Conservation (phyloP, 371 early-diverging fungal species). For the Paraphysoderma sedebokerense region DNA sequence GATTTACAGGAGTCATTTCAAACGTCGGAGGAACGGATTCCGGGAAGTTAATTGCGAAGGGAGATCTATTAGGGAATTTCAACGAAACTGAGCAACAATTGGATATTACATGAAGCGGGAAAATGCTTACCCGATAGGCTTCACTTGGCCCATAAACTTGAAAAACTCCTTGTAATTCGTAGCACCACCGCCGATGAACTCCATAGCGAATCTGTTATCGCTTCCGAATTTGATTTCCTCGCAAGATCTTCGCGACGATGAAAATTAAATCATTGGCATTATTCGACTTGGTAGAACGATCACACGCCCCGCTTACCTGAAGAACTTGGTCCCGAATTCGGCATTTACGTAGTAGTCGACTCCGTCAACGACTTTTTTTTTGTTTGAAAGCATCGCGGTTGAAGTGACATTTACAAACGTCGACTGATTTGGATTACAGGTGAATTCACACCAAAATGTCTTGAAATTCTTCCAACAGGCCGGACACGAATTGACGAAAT, state of each 20-base stretch:
- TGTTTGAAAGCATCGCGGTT: slow-evolving; percentile 8
- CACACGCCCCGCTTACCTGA: slow-evolving; percentile 19
- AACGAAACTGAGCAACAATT: too few relatives aligned
- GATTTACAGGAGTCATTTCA: slow-evolving; percentile 18
- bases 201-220: slow-evolving; percentile 50
- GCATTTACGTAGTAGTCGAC: slow-evolving; percentile 41
- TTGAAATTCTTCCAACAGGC: slow-evolving; percentile 60
- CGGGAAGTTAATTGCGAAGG: slow-evolving; percentile 52
- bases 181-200: slow-evolving; percentile 56
- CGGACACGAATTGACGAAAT: slow-evolving; percentile 45
- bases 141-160: slow-evolving; percentile 34
- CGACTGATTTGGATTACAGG: slow-evolving; percentile 51
- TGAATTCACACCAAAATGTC: slow-evolving; percentile 51
- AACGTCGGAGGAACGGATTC: slow-evolving; percentile 6
- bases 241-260: slow-evolving; percentile 15
- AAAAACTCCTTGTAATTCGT: slow-evolving; percentile 46
- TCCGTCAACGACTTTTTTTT: slow-evolving; percentile 22
- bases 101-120: too few relatives aligned
- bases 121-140: slow-evolving; percentile 29
- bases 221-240: slow-evolving; percentile 54
- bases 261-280: background rate
- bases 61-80: slow-evolving; percentile 47
- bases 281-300: too few relatives aligned
- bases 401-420: slow-evolving; percentile 47
- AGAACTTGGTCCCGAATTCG: slow-evolving; percentile 39